Percentiles rank a stretch among this genome's conserved stretches.
Conservation (phyloP, 2,329 filamentous ascomycete species). For the Sclerotinia nivalis region DNA sequence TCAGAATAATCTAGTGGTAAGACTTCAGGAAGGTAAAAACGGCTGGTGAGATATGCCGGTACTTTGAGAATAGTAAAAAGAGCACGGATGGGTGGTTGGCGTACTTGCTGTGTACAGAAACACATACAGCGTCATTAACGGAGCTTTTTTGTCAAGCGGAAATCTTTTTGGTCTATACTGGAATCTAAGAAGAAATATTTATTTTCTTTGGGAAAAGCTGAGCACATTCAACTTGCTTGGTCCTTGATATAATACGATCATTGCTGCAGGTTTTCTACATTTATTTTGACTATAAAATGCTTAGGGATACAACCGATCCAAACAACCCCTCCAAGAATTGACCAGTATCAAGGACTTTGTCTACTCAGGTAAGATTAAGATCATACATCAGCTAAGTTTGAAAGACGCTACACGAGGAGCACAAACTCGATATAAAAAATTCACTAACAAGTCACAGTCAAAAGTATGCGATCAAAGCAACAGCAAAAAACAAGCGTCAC, state of each 20-base stretch:
- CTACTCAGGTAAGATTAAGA: neutral
- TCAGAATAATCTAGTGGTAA: neutral
- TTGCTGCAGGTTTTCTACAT: neutral
- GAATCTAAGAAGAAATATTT: neutral
- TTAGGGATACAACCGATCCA: neutral
- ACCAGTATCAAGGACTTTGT: neutral
- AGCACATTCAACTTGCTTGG: neutral
- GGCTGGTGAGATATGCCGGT: neutral
- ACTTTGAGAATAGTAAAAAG: neutral
- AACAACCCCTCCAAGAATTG: neutral
- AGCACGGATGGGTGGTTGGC: neutral
- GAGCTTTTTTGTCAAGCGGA: neutral
- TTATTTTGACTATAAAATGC: neutral
- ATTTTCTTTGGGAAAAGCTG: neutral
- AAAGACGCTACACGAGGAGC: neutral
- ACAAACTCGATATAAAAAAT: neutral
- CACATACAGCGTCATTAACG: neutral
- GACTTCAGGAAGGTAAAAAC: neutral
- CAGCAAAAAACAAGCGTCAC: neutral
- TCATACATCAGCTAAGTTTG: neutral
- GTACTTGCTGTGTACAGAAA: neutral
- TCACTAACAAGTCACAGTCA: neutral
- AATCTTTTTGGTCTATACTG: neutral
- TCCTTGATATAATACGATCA: neutral
- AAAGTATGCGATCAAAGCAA: neutral